Base-by-base conservation (phyloP, 352 stramenopile genomes). In the Blastocystis sp. region DNA sequence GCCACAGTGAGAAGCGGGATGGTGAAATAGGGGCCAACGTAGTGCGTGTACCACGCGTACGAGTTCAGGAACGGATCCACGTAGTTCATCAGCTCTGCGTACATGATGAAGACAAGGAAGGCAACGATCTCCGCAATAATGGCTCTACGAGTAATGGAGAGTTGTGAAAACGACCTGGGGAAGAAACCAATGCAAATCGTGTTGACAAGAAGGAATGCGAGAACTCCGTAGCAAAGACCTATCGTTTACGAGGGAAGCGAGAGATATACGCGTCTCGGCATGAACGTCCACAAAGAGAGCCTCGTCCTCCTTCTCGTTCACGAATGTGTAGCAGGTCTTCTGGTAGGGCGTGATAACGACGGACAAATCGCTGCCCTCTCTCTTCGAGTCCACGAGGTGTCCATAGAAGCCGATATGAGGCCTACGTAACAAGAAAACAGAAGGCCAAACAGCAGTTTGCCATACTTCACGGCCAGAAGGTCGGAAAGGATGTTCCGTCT, bases 361-460 rank as follows among this genome's bases (percentile, higher is more conserved):
- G 21, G 19, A 39, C 1, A 85, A 29, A 16, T 59, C 60, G 33
- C 66, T 63, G 45, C 55, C 31, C 24, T 85, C 74, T 69, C 74
- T 66, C 55, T 85, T 67, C 2, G 74, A 31, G 66, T 85, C 74
- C 10, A 85, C 37, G 2, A 85, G 60, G 21, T 85, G 74, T 3
- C 74, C 74, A 41, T 60, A 85, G 55, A 69, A 67, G 26, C 45
- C 4, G 19, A 69, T 16, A 31, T 85, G 31, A 21, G 45, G 50
- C 33, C 74, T 85, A 67, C 2, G 29, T 13, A 37, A 16, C 67
- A 50, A 31, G 24, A n/a, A 2, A 41, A 69, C 12, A 26, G 39
- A 39, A 10, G 37, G 29, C 29, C 19, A 6, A 50, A 85, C 74
- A 85, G 29, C 50, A 85, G 26, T 29, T 29, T 45, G 19, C 55